Percentiles rank a stretch among this genome's conserved stretches.
These are phyloP conservation scores for Podospora anserina DNA, from an alignment of 495 filamentous ascomycete genomes.

Conservation along the genomic window DNA sequence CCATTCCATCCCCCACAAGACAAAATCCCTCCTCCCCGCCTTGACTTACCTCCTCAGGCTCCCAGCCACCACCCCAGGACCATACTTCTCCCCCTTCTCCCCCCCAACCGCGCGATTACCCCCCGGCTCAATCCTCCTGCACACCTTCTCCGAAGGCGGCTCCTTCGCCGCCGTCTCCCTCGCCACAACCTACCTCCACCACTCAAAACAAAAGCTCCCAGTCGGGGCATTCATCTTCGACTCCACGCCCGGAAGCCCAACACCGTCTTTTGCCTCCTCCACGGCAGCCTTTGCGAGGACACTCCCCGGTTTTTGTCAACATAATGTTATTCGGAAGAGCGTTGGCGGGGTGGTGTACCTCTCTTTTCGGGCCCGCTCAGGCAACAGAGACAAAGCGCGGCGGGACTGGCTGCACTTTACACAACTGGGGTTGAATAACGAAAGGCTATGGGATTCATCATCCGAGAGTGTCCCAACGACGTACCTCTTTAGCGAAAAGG, in stretches of 20 bases:
- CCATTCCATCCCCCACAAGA: slow-evolving; percentile 16
- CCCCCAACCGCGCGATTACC: background rate
- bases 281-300: background rate
- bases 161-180: slow-evolving; percentile 32
- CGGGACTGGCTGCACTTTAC: slow-evolving; percentile 4
- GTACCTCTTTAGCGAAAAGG: slow-evolving; percentile 38
- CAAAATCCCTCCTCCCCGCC: slow-evolving; percentile 21
- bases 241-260: slow-evolving; percentile 28
- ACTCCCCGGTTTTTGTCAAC: background rate
- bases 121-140: slow-evolving; percentile 33
- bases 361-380: background rate
- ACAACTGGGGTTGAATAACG: slow-evolving; percentile 29
- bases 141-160: slow-evolving; percentile 48
- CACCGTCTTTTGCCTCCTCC: background rate
- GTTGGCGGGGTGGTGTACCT: background rate
- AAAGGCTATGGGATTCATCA: slow-evolving; percentile 20
- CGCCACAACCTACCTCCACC: slow-evolving; percentile 27
- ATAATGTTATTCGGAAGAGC: background rate
- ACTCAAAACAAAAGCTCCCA: slow-evolving; percentile 21
- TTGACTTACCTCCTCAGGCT: slow-evolving; percentile 15
- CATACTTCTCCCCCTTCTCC: slow-evolving; percentile 8
- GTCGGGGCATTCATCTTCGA: slow-evolving; percentile 36
- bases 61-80: background rate
- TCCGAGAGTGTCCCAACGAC: slow-evolving; percentile 13
- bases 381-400: background rate